Evolutionary conservation across 371 early-diverging fungal species (phyloP), one percentile per base, ranked within the genome.

Genomic region (Haplosporangium sp.): DNA sequence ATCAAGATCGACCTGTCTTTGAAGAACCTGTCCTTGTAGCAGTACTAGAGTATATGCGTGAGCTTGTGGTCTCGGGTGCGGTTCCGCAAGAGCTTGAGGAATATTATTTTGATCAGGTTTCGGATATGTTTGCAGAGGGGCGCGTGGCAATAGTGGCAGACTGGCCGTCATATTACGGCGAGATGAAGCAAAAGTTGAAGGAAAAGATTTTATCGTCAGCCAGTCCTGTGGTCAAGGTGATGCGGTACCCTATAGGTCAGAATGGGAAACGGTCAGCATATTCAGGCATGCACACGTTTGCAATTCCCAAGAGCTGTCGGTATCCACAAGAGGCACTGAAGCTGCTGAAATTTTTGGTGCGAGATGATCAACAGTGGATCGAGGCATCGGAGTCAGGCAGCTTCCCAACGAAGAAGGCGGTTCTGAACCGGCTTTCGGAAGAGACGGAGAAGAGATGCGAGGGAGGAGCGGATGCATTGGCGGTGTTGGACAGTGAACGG

Each of bases 211-310:
- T 29, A 29, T 29, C 29, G 29, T 29, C 29, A 29, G 29, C 59
- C 0, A 45, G 41, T 5, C 53, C 62, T 16, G 47, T 55, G n/a
- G 50, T 73, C 47, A 52, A 52, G 6, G 74, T 73, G 62, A 73
- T 73, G 68, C 58, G 64, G 18, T 73, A 73, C 45, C 67, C 67
- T 18, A 43, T 48, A 0, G 74, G 74, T 1, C 21, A 29, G 23
- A 73, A 73, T 42, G 55, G 63, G 6, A 62, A 43, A 40, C 62
- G 74, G 38, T 67, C 68, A 1, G 74, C 68, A 1, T 73, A 73
- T 38, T 73, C 74, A 5, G 74, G 74, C 6, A 73, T 73, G 74
- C 74, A 73, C 21, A 67, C 74, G 20, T 73, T 73, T 55, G 67
- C 74, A 6, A 67, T 73, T 18, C 67, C 74, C 14, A 67, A 46